These are phyloP conservation scores for Citrus reticulata DNA, from an alignment of 345 rosid genomes.

Conservation along the genomic window DNA sequence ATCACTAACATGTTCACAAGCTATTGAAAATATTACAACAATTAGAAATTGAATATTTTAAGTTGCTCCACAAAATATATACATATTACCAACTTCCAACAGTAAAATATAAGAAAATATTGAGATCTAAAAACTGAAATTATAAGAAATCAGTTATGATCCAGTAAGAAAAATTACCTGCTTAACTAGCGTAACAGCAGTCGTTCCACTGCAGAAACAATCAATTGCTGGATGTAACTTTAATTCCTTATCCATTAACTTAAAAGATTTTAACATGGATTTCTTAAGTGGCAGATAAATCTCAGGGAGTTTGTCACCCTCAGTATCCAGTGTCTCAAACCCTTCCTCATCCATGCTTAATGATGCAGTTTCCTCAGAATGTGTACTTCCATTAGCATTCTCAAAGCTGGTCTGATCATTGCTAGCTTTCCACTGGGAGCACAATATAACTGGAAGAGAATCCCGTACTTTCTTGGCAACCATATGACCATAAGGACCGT, in stretches of 20 bases:
- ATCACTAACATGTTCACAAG: neutral
- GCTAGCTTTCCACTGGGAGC: constrained; percentile 52
- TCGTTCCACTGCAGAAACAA: constrained; percentile 97
- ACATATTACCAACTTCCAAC: neutral
- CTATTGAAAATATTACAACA: neutral
- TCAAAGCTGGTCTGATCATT: constrained; percentile 29
- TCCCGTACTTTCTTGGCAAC: constrained; percentile 90
- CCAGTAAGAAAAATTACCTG: constrained; percentile 50
- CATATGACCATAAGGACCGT: constrained; percentile 96
- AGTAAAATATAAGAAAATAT: neutral
- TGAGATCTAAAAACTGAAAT: neutral
- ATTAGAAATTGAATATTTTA: neutral
- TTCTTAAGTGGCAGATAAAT: constrained; percentile 57
- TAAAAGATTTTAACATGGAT: constrained; percentile 70
- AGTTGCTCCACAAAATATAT: neutral
- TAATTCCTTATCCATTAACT: constrained; percentile 77
- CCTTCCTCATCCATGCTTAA: constrained; percentile 66
- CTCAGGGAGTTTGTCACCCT: constrained; percentile 55
- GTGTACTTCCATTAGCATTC: constrained; percentile 25
- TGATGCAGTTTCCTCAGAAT: constrained; percentile 42
- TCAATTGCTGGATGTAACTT: constrained; percentile 83
- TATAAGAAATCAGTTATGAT: neutral
- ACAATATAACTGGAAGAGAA: constrained; percentile 64
- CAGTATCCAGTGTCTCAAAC: constrained; percentile 43
- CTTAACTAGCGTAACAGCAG: constrained; percentile 85